Evolutionary conservation across 305 asterid genomes (phyloP), one percentile per base, ranked within the genome.

Genomic region (Rubia occidens): DNA sequence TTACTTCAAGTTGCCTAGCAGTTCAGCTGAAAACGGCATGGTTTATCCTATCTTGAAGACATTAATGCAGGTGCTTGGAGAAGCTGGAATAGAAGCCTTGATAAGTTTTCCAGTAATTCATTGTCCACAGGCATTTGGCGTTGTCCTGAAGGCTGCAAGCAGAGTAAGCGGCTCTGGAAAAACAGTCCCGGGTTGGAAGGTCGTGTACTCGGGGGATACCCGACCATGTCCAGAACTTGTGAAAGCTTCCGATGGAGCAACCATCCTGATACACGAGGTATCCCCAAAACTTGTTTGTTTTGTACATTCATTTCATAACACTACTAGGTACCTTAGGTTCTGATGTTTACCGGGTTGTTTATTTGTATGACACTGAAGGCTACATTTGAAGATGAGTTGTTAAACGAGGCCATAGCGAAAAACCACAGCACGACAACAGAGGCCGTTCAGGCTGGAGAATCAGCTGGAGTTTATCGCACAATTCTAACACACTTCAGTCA

Each of bases 401-500:
- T 79, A 73, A 88, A 87, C 0, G 96, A 94, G 77, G 96, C 99
- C 13, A 71, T 86, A 45, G 85, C 95, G 9, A 82, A 85, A 75
- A 87, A 94, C 69, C 99, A 94, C 82, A 91, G 95, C 88, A 94
- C 97, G 47, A 90, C 96, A 1, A 71, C 73, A 71, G 97, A 94
- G 75, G 97, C 97, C 9, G 78, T 91, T 61, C 89, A 89, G 66
- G 85, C 76, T 0, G 99, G 99, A n/a, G 87, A 84, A 58, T 64
- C 83, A 3, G 96, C 96, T 0, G 96, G 95, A 17, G 97, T 77
- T 1, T 94, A 94, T 66, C 88, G 96, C 0, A 72, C 89, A 11
- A 87, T 94, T 40, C 91, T 91, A 3, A 94, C 99, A 6, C 97
- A 93, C 66, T 93, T 93, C 82, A 93, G 98, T 84, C 99, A 94